Evolutionary conservation across 352 stramenopile species (phyloP).

Genomic region (Phytophthora kernoviae): DNA sequence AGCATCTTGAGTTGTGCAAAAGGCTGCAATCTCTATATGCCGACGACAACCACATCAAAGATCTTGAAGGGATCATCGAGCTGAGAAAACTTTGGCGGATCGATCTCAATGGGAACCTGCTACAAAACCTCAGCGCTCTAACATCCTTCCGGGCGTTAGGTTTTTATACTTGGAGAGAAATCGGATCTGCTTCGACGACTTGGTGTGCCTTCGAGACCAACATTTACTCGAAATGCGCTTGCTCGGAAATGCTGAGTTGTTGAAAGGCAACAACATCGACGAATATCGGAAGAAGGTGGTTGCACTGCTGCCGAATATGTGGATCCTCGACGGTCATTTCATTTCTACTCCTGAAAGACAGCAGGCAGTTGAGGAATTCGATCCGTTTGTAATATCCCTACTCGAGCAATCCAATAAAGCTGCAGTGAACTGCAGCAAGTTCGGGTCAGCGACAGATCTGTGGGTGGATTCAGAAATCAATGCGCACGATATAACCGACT

Average conservation of each 20-base stretch:
- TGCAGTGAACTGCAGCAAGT: conserved; percentile 16
- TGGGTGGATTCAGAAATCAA: conserved; percentile 27
- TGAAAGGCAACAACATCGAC: conserved; percentile 17
- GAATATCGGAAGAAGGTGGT: conserved; percentile 52
- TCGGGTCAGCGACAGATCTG: conserved; percentile 42
- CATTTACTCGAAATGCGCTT: conserved; percentile 61
- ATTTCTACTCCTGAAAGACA: conserved; percentile 47
- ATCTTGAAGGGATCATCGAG: conserved; percentile 41
- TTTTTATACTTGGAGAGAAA: conserved; percentile 65
- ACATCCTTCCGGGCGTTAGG: conserved; percentile 55
- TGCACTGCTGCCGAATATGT: conserved; percentile 60
- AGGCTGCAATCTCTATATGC: conserved; percentile 58
- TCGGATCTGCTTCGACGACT: conserved; percentile 48
- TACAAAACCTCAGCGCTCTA: conserved; percentile 45
- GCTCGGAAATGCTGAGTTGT: conserved; percentile 38
- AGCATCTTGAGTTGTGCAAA: conserved; percentile 48
- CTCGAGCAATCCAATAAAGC: conserved; percentile 13
- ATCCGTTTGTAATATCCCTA: conserved; percentile 39
- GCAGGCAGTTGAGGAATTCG: conserved; percentile 42
- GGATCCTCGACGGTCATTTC: conserved; percentile 67
- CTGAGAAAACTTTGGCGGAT: conserved; percentile 57
- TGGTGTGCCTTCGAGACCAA: conserved; percentile 60
- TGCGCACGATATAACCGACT: background rate
- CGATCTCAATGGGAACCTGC: conserved; percentile 55
- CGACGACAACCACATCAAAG: conserved; percentile 51